These are phyloP conservation scores for Pseudonectria foliicola DNA, from an alignment of 2,329 filamentous ascomycete species.

Conservation along the genomic window DNA sequence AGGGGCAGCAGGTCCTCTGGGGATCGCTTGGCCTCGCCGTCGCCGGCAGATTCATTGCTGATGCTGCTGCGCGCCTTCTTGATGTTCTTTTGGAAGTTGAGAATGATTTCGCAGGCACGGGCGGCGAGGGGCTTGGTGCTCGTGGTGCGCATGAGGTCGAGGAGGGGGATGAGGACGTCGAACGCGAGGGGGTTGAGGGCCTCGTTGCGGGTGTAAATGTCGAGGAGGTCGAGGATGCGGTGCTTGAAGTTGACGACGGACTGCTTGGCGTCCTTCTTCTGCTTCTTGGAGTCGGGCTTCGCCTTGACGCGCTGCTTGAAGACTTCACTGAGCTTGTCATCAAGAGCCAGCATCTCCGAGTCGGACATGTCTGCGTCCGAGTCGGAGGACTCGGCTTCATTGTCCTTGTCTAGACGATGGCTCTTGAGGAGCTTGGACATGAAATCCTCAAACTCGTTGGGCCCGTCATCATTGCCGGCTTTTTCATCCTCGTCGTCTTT, in stretches of 20 bases:
- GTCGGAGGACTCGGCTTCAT: constrained; percentile 47
- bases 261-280: constrained; percentile 80
- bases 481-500: constrained; percentile 37
- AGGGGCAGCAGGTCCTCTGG: constrained; percentile 45
- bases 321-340: constrained; percentile 74
- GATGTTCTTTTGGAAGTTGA: constrained; percentile 62
- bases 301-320: constrained; percentile 69
- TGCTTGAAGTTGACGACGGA: constrained; percentile 93
- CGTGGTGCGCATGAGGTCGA: constrained; percentile 71
- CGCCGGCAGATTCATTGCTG: constrained; percentile 30
- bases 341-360: constrained; percentile 87
- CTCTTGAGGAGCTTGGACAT: constrained; percentile 73
- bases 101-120: constrained; percentile 66
- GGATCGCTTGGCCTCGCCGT: constrained; percentile 31
- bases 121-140: constrained; percentile 67
- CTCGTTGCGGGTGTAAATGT: constrained; percentile 77
- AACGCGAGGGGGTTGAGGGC: constrained; percentile 61
- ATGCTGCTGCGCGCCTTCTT: constrained; percentile 45
- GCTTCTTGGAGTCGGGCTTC: constrained; percentile 64
- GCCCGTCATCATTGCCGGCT: constrained; percentile 35
- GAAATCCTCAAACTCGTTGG: constrained; percentile 58
- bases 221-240: constrained; percentile 79
- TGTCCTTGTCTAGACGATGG: constrained; percentile 54
- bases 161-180: constrained; percentile 64
- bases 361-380: constrained; percentile 84